These are phyloP conservation scores for Porcisia hertigi DNA, from an alignment of 208 protist genomes.

Conservation along the genomic window DNA sequence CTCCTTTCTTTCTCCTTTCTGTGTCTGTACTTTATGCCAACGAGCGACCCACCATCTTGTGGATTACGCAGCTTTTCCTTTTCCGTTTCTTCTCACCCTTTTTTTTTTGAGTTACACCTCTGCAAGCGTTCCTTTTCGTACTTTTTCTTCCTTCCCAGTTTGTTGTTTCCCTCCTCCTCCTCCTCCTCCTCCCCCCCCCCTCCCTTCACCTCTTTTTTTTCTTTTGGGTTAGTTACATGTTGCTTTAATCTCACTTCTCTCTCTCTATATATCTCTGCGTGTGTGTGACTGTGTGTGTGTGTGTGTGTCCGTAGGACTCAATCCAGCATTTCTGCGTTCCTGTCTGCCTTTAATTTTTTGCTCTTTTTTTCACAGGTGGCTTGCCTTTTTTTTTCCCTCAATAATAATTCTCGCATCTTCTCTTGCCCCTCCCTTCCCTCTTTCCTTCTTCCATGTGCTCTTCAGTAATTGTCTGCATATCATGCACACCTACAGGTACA, in stretches of 20 bases:
- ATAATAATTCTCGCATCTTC: no score
- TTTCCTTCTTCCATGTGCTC: no score
- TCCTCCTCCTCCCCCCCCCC: background rate
- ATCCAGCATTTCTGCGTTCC: background rate
- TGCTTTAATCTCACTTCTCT: no score
- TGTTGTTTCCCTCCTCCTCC: background rate
- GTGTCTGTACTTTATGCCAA: background rate
- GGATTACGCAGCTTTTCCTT: background rate
- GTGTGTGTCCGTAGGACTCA: background rate
- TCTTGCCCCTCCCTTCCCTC: no score
- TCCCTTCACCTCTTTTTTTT: background rate
- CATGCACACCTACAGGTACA: no score
- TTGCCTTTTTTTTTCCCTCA: no score
- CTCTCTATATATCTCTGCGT: background rate
- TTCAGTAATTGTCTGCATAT: no score
- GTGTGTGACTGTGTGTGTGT: background rate
- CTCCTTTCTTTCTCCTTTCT: background rate
- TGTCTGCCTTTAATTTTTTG: background rate
- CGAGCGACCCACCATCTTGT: background rate
- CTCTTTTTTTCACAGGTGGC: background rate
- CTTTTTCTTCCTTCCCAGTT: slow-evolving; percentile 7
- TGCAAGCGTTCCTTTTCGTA: slow-evolving; percentile 1
- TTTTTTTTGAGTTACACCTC: background rate
- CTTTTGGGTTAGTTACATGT: no score
- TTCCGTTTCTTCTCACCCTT: background rate